Base-by-base conservation (phyloP, 805 yeast species). In the Saccharomycopsis amapae region DNA sequence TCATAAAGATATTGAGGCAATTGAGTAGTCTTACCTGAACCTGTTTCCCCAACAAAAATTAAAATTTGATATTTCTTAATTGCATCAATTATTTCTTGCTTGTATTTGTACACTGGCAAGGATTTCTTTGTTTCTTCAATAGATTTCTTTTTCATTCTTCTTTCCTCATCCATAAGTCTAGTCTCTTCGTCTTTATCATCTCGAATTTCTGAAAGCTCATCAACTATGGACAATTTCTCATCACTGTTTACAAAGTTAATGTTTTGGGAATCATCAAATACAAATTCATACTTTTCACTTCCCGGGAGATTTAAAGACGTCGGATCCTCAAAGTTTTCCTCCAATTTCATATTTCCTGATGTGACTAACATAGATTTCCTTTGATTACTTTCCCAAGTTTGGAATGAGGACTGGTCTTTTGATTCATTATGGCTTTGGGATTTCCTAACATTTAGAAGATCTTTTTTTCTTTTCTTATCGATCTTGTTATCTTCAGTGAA, bases 11-110 rank as follows among this genome's bases (percentile, higher is more conserved):
- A 89, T 57, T 89, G 97, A 0, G 97, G 96, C 7, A 89, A 60
- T 61, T 89, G 97, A 0, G 97, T 89, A 0, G 97, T 89, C 58
- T 89, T 89, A 57, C 97, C 97, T 0, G 96, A 88, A 38, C 97
- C 95, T 0, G 95, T 85, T 59, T 85, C 94, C 48, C 94, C 94
- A 33, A 85, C 90, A 26, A 85, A 77, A 35, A 85, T 79, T 31
- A 85, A 55, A 0, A 81, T 78, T 58, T 85, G 95, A 54, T 82
- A 72, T 23, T 72, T 65, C 20, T 62, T 59, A 7, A 89, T 72
- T 0, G 85, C 79, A 0, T 69, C 66, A 25, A 89, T 61, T 15
- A 89, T 70, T 28, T 76, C 71, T 2, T 72, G 66, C 38, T 89
- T 66, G 55, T 75, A 81, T 42, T 71, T 64, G 55, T 69, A 87